Conservation (phyloP, 306 rosid genomes). For the Heteromeles arbutifolia region DNA sequence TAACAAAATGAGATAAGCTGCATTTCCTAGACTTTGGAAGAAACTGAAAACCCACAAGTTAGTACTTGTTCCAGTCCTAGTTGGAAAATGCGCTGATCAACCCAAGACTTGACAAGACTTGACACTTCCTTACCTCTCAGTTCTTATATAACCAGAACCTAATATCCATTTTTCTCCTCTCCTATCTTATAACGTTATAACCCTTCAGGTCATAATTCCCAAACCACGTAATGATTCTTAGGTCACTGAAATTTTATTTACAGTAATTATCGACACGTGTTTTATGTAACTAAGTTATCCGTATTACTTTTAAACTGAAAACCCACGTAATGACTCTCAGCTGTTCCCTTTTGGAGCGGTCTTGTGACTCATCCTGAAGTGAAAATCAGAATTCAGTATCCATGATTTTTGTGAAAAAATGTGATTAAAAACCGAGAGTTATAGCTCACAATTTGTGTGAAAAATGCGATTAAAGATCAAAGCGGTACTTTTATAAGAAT, state of each 20-base stretch:
- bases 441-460: background rate
- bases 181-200: background rate
- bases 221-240: background rate
- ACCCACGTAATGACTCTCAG: no score
- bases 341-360: constrained; percentile 71
- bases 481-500: background rate
- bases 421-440: background rate
- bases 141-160: background rate
- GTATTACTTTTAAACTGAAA: no score
- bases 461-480: background rate
- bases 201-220: background rate
- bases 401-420: background rate
- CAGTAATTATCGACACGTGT: no score
- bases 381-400: no score
- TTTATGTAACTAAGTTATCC: no score
- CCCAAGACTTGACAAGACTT: background rate
- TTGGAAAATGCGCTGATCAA: background rate
- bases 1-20: background rate
- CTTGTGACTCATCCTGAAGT: constrained; percentile 73
- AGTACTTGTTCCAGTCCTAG: background rate
- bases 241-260: no score
- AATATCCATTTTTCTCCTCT: background rate
- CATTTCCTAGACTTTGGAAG: background rate
- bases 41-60: background rate
- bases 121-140: background rate